phyloP scores from a whole-genome alignment of 345 rosid genomes.

The Pistacia vera region DNA sequence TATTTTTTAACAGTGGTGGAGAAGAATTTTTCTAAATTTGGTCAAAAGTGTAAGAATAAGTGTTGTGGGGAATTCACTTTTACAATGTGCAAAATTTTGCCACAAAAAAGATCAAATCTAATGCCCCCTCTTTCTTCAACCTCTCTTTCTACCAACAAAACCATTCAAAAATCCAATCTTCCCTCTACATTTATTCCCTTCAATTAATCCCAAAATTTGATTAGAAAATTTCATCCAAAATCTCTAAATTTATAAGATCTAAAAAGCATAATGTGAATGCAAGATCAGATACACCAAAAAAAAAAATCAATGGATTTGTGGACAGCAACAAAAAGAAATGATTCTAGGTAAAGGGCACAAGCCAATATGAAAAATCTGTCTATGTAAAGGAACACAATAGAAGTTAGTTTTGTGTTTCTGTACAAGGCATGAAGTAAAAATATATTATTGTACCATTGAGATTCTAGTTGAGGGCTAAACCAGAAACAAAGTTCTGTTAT shows the following conservation, averaged over 20 bases:
- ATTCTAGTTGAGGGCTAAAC: slow-evolving; percentile 10
- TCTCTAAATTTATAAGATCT: too few relatives aligned
- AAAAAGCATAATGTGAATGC: neutral
- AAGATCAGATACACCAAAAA: neutral
- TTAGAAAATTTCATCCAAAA: too few relatives aligned
- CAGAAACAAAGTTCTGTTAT: neutral
- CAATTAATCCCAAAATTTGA: too few relatives aligned
- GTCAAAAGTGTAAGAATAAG: slow-evolving; percentile 69
- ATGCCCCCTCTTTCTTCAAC: slow-evolving; percentile 35
- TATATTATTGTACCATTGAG: neutral
- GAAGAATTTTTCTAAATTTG: slow-evolving; percentile 49
- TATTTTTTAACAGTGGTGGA: slow-evolving; percentile 32
- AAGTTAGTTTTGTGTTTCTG: neutral
- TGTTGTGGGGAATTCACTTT: slow-evolving; percentile 47
- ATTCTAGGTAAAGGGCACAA: neutral
- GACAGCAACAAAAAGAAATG: neutral
- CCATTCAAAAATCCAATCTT: slow-evolving; percentile 16
- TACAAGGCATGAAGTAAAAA: neutral
- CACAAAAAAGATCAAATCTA: slow-evolving; percentile 13
- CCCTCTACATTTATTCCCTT: too few relatives aligned
- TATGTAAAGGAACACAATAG: neutral
- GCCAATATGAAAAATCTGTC: neutral
- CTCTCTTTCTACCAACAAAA: slow-evolving; percentile 25
- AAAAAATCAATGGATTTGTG: neutral
- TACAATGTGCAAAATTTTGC: slow-evolving; percentile 21